Base-by-base conservation (phyloP, 2,329 filamentous ascomycete genomes). In the Curvularia sp. region DNA sequence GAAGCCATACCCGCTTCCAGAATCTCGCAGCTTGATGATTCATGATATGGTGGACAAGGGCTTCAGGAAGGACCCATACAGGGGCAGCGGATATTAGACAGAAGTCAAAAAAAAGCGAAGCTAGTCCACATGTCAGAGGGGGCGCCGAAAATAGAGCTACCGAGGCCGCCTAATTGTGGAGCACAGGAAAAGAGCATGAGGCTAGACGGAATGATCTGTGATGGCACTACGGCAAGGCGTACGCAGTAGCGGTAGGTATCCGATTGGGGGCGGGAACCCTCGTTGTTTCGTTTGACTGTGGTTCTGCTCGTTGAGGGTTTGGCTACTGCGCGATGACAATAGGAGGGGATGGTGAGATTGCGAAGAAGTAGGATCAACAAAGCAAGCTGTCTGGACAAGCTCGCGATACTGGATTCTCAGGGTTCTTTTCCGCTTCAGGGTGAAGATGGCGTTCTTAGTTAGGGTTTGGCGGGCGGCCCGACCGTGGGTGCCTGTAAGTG, bases 101-200 rank as follows among this genome's bases (percentile, higher is more conserved):
- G 44, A 4, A 35, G 28, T 6, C 3, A 15, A 53, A 49, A 7
- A 12, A 53, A 49, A 55, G 55, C 26, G 15, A 50, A 50, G 48
- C 24, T 28, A 8, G 39, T 20, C 33, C n/a, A 50, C 24, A 44
- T 48, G 60, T 65, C 56, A 65, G 60, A 43, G 22, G 22, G 61
- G 61, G 30, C 20, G 18, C 63, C 47, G 64, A 60, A 60, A 66
- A 66, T 67, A 65, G 65, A 48, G 54, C n/a, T 15, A 30, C 33
- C 31, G 44, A 42, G 42, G 28, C 48, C 30, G 28, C 48, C 26
- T 56, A 43, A 31, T 49, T 22, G 28, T 50, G 48, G 58, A 60
- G 61, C 52, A 58, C 35, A 38, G 58, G 55, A 43, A 31, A 12
- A 31, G 55, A 53, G 35, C 57, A 50, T 53, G 12, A 52, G 33